These are phyloP conservation scores for Haplographium delicatum DNA, from an alignment of 495 filamentous ascomycete species.

Conservation along the genomic window DNA sequence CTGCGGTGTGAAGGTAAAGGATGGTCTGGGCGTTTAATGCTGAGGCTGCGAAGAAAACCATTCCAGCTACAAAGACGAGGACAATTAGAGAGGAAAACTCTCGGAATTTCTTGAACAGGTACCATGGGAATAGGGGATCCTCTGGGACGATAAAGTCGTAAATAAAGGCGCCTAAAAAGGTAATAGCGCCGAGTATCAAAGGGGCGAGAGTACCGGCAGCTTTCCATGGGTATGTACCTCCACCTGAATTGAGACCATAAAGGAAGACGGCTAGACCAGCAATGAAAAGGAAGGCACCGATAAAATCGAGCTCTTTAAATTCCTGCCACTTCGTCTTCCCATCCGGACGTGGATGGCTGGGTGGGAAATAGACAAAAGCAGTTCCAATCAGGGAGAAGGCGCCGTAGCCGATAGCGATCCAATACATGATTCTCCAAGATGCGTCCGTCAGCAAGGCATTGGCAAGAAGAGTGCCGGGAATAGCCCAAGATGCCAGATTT, in stretches of 20 bases:
- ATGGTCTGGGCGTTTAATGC: constrained; percentile 25
- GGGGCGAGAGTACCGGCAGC: constrained; percentile 23
- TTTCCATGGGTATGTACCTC: constrained; percentile 20
- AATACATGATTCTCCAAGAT: constrained; percentile 21
- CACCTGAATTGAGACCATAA: constrained; percentile 34
- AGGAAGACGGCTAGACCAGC: constrained; percentile 29
- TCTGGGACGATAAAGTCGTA: constrained; percentile 26
- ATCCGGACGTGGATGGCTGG: constrained; percentile 28
- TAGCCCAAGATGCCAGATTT: constrained; percentile 19
- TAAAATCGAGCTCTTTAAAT: constrained; percentile 29
- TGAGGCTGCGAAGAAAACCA: constrained; percentile 27
- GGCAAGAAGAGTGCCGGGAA: constrained; percentile 16
- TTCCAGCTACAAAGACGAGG: constrained; percentile 27
- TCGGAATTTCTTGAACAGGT: constrained; percentile 25
- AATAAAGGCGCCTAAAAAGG: constrained; percentile 21
- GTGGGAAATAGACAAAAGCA: constrained; percentile 30
- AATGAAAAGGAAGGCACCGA: constrained; percentile 27
- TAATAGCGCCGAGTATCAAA: constrained; percentile 22
- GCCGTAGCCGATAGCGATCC: constrained; percentile 27
- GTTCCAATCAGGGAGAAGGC: constrained; percentile 25
- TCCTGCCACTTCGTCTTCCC: constrained; percentile 23
- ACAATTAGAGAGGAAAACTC: constrained; percentile 27
- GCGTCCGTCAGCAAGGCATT: constrained; percentile 17
- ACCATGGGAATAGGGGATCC: constrained; percentile 29
- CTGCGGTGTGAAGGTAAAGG: constrained; percentile 25